Conservation (phyloP, 768 basidiomycete species). For the Mycena latifolia region DNA sequence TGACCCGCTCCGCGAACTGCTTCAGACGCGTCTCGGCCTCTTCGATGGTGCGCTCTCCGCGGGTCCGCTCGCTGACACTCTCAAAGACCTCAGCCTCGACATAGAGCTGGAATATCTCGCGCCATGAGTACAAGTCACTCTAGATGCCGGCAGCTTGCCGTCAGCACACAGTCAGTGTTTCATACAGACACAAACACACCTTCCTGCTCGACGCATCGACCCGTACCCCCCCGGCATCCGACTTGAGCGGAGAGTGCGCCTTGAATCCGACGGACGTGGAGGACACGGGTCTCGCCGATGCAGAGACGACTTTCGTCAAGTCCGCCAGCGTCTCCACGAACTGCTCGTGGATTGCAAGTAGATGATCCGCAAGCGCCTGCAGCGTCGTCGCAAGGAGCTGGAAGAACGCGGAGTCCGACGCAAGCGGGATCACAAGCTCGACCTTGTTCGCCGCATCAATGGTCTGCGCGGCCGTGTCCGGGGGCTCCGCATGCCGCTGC, state of each 20-base stretch:
- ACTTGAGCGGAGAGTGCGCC: conserved; percentile 58
- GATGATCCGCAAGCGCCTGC: conserved; percentile 63
- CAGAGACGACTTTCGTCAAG: conserved; percentile 53
- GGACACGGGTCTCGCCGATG: conserved; percentile 58
- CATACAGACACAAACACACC: conserved; percentile 12
- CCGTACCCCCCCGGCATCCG: conserved; percentile 52
- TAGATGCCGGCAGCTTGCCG: conserved; percentile 30
- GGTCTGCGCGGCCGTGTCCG: neutral
- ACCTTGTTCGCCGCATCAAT: conserved; percentile 4
- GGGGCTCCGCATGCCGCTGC: conserved; percentile 32
- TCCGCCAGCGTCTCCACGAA: conserved; percentile 58
- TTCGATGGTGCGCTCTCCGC: conserved; percentile 77
- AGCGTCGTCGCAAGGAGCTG: conserved; percentile 74
- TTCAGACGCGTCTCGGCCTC: conserved; percentile 77
- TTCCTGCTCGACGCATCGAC: conserved; percentile 39
- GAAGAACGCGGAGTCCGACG: conserved; percentile 87
- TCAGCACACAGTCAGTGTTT: neutral
- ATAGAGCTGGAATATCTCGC: conserved; percentile 91
- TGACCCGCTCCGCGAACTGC: conserved; percentile 71
- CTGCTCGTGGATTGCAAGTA: conserved; percentile 61
- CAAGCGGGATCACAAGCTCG: conserved; percentile 83
- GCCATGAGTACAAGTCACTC: conserved; percentile 88
- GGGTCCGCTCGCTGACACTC: conserved; percentile 67
- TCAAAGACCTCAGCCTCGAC: conserved; percentile 91
- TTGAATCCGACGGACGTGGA: conserved; percentile 53